phyloP scores from a whole-genome alignment of 306 rosid species.

The Vigna reflexopilosa region DNA sequence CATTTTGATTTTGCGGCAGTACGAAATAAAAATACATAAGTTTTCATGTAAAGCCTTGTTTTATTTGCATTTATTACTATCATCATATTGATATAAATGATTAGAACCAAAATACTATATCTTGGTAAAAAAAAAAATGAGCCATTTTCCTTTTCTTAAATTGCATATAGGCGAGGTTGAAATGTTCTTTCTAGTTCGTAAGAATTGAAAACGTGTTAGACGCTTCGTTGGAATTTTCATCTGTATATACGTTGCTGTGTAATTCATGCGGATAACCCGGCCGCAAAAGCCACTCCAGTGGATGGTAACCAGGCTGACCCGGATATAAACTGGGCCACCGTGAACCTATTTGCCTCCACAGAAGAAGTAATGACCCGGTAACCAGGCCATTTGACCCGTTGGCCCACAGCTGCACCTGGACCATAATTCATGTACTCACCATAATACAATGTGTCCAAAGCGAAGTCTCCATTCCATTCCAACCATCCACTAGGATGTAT shows the following conservation, averaged over 20 bases:
- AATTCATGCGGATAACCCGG: conserved; percentile 64
- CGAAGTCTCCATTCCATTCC: conserved; percentile 71
- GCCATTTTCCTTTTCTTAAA: not conserved
- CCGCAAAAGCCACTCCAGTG: conserved; percentile 86
- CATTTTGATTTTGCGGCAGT: not conserved
- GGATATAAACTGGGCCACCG: conserved; percentile 74
- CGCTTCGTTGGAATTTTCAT: conserved; percentile 1
- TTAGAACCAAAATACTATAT: conserved; percentile 6
- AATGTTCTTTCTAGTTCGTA: not conserved
- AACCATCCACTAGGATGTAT: conserved; percentile 82
- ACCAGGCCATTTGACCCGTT: conserved; percentile 84
- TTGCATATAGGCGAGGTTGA: not conserved
- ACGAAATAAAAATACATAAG: not conserved
- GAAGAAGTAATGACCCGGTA: conserved; percentile 78
- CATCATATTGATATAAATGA: not conserved
- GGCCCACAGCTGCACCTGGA: conserved; percentile 77
- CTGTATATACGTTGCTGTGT: not conserved
- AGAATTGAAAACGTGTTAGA: too few species aligned
- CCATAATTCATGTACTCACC: conserved; percentile 93
- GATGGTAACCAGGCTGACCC: conserved; percentile 91
- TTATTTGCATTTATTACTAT: conserved; percentile 29
- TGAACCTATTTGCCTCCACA: conserved; percentile 72
- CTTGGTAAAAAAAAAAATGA: conserved; percentile 35
- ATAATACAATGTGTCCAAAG: conserved; percentile 77
- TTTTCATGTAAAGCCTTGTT: conserved; percentile 2